Evolutionary conservation across 1,139 yeast species (phyloP).

Genomic region (Pichia sp.): DNA sequence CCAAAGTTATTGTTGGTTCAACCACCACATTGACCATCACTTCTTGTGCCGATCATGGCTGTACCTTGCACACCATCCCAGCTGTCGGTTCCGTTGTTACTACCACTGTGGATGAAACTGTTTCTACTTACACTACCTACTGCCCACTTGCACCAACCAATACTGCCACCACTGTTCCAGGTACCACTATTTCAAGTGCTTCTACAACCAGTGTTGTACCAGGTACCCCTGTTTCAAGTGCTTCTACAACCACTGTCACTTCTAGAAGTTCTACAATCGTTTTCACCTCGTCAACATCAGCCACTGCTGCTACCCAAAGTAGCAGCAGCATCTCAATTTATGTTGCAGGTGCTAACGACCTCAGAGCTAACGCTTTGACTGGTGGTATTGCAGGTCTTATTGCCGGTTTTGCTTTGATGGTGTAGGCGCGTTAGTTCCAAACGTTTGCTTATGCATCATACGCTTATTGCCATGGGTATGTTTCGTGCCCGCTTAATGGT

Average conservation of each 20-base stretch:
- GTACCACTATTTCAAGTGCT: conserved; percentile 3
- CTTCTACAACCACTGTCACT: conserved; percentile 10
- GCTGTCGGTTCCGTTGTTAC: conserved; percentile 10
- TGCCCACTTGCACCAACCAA: conserved; percentile 4
- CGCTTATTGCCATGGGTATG: background rate
- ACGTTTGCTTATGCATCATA: background rate
- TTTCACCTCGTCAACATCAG: background rate
- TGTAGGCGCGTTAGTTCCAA: background rate
- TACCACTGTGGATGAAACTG: conserved; percentile 10
- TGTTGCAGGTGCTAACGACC: conserved; percentile 12
- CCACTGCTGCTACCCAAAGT: conserved; percentile 10
- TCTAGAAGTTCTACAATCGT: conserved; percentile 20
- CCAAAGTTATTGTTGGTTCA: background rate
- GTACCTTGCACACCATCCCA: conserved; percentile 16
- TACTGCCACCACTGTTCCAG: conserved; percentile 21
- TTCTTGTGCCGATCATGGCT: conserved; percentile 22
- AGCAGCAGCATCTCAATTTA: conserved; percentile 12
- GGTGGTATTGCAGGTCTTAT: background rate
- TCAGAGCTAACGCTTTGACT: conserved; percentile 1
- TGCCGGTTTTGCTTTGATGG: background rate
- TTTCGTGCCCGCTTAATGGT: background rate
- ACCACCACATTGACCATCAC: conserved; percentile 17
- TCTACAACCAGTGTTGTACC: conserved; percentile 3
- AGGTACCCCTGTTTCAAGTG: background rate
- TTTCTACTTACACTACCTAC: conserved; percentile 11